Conservation (phyloP, 1,284 basidiomycete genomes). For the Cutaneotrichosporon daszewskae region DNA sequence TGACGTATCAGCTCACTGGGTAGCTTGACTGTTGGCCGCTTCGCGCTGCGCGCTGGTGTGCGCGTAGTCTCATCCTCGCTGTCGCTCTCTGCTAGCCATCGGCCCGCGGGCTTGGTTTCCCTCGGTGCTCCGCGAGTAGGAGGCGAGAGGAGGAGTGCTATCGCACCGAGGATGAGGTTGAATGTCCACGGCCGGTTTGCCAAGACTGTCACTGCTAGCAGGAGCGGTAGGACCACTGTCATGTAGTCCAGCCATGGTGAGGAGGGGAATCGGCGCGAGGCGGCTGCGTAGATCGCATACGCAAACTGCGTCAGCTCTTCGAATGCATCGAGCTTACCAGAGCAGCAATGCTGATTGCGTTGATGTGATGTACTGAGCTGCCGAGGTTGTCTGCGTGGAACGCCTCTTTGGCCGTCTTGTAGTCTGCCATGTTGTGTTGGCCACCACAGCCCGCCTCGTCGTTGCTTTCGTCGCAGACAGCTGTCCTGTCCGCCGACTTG, state of each 20-base stretch:
- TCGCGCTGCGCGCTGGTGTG: not conserved
- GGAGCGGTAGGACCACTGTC: slow-evolving; percentile 65
- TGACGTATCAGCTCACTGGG: slow-evolving; percentile 12
- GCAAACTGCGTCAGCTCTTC: slow-evolving; percentile 54
- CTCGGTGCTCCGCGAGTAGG: not conserved
- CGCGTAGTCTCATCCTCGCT: slow-evolving; percentile 31
- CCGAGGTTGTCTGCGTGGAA: slow-evolving; percentile 79
- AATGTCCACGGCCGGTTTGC: slow-evolving; percentile 55
- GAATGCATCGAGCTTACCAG: slow-evolving; percentile 55
- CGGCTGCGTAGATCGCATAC: slow-evolving; percentile 61
- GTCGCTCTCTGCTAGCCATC: slow-evolving; percentile 42
- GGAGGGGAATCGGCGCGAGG: slow-evolving; percentile 43
- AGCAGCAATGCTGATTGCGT: slow-evolving; percentile 64
- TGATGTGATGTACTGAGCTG: slow-evolving; percentile 67
- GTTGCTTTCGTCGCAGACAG: too few species aligned
- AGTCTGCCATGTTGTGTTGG: slow-evolving; percentile 46
- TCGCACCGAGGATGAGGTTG: slow-evolving; percentile 50
- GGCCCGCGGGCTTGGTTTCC: slow-evolving; percentile 24
- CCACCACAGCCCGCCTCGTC: not conserved
- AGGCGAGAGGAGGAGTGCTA: not conserved
- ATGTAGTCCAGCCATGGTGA: slow-evolving; percentile 57
- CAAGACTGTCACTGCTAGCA: slow-evolving; percentile 71
- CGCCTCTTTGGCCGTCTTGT: slow-evolving; percentile 78
- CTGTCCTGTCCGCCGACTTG: too few species aligned
- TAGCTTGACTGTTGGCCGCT: slow-evolving; percentile 8